Evolutionary conservation across 2,329 filamentous ascomycete genomes (phyloP), one percentile per base, ranked within the genome.

Genomic region (Penicillium palitans): DNA sequence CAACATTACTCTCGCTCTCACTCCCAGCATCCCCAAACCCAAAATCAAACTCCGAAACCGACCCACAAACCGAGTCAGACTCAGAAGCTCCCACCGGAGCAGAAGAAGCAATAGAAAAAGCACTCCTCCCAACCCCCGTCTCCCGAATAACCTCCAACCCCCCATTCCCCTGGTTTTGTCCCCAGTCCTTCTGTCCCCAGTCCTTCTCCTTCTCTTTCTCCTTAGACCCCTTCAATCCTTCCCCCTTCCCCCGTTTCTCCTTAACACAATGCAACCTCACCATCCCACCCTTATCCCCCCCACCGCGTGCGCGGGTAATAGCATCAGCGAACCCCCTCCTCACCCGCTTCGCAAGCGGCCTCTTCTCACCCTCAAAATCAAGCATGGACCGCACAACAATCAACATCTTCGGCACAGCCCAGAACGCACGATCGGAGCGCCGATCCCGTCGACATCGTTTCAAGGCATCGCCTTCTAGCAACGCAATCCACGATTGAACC

Each of bases 401-500:
- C 3, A 79, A 63, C 63, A 79, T 74, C 2, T 72, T 66, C 21
- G 72, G 70, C 12, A 78, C 71, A 9, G 74, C 74, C 49, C 70
- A 68, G 46, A 76, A 78, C 2, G 67, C 67, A 1, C 68, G 65
- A 40, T 77, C 73, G 52, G 76, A 76, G 2, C 52, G 47, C 3
- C 66, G 53, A 13, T 65, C 61, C 7, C 66, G 60, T 1, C 64
- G 64, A 44, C 66, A 68, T 5, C 71, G 71, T 60, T 79, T 78
- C 55, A 73, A 68, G 6, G 78, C 79, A 8, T 81, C 78, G n/a
- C 77, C 74, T 44, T 83, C 79, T 6, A 85, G 66, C 2, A 77
- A 61, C 1, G 76, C 73, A 52, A 86, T 81, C 84, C 85, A 87
- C 0, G 79, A 79, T n/a, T 79, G 75, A 6, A 87, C 74, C 62